Evolutionary conservation across 768 basidiomycete genomes (phyloP).

Genomic region (Mrakia gelida): DNA sequence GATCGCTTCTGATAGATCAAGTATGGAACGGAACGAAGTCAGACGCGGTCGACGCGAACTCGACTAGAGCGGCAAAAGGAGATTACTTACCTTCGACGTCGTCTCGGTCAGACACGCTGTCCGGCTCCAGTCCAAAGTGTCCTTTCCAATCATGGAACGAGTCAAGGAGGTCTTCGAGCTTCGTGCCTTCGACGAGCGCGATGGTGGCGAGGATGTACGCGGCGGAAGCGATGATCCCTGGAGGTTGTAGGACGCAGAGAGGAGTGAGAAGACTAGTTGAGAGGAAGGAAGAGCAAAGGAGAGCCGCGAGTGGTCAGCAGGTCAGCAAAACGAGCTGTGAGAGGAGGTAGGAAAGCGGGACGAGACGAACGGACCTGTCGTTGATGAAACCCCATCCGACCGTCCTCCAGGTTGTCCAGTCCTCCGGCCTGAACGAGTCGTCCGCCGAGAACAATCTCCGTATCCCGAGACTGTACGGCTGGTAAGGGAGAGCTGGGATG

Average conservation of each 20-base stretch:
- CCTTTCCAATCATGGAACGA: conserved; percentile 6
- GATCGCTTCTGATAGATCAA: not conserved
- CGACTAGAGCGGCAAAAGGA: no score
- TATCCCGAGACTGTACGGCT: conserved; percentile 4
- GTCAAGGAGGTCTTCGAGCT: not conserved
- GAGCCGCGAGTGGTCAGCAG: no score
- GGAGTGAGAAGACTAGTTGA: not conserved
- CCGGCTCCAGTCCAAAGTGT: conserved; percentile 17
- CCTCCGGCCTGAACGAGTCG: not conserved
- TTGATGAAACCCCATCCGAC: conserved; percentile 21
- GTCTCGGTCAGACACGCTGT: not conserved
- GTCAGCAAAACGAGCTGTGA: no score
- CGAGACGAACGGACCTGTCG: conserved; percentile 2
- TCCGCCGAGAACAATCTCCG: not conserved
- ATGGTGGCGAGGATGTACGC: no score
- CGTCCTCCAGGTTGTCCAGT: not conserved
- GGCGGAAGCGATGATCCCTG: conserved; percentile 9
- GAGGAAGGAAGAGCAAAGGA: not conserved
- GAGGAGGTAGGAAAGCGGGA: not conserved
- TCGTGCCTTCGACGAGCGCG: not conserved
- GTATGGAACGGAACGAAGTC: no score
- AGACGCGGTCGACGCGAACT: no score
- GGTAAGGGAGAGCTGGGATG: conserved; percentile 21
- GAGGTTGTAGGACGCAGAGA: conserved; percentile 13
- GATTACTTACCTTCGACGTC: conserved; percentile 9